Percentiles rank a stretch among this genome's conserved stretches.
Conservation (phyloP, 2,329 filamentous ascomycete genomes). For the Teratosphaeria epicoccoides region DNA sequence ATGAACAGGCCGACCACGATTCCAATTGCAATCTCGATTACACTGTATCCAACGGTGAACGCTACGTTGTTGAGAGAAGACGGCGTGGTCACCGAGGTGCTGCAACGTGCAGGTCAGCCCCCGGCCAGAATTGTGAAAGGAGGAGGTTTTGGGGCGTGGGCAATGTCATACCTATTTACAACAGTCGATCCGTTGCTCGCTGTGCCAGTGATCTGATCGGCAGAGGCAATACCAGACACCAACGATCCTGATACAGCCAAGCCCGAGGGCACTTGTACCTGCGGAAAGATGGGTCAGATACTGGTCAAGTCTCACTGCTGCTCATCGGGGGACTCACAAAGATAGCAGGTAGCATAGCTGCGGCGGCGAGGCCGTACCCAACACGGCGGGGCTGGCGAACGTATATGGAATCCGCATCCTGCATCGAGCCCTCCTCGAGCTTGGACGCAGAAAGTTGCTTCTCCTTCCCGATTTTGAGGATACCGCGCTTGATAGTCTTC, state of each 20-base stretch:
- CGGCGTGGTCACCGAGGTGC: conserved; percentile 17
- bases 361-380: conserved; percentile 70
- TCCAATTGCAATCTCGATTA: conserved; percentile 42
- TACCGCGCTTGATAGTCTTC: conserved; percentile 15
- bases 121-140: not conserved
- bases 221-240: conserved; percentile 46
- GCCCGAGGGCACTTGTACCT: conserved; percentile 51
- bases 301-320: too few species aligned
- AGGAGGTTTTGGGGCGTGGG: not conserved
- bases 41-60: conserved; percentile 37
- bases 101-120: not conserved
- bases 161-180: conserved; percentile 20
- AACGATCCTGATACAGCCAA: conserved; percentile 48
- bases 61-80: conserved; percentile 32
- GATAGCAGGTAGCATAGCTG: conserved; percentile 76
- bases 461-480: conserved; percentile 23
- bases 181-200: conserved; percentile 36
- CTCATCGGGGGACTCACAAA: too few species aligned
- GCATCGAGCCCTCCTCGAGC: conserved; percentile 20
- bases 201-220: conserved; percentile 42
- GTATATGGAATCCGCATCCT: conserved; percentile 21
- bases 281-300: too few species aligned
- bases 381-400: conserved; percentile 33
- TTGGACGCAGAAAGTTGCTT: conserved; percentile 3
- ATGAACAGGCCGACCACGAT: conserved; percentile 42